Evolutionary conservation across 1,139 yeast genomes (phyloP), one percentile per base, ranked within the genome.

Genomic region (Pichia sp.): DNA sequence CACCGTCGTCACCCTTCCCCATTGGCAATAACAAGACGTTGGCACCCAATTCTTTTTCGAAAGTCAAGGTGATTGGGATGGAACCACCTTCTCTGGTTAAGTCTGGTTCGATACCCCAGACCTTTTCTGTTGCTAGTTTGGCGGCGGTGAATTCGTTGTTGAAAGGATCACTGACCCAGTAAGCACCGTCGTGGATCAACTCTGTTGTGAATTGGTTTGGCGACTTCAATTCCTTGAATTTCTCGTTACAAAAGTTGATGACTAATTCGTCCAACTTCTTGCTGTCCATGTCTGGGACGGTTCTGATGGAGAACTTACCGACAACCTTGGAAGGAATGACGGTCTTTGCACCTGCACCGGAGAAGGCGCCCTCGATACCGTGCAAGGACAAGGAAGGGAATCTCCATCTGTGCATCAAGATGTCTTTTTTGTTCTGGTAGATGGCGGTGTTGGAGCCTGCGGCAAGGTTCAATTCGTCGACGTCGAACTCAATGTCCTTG

Each of bases 1-100:
- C 99, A 64, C 99, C 99, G 67, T 95, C 99, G 70, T 93, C 98
- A 65, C 98, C 99, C 74, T 96, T 86, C 63, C 99, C 99, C 88
- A 93, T 88, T 61, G 99, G 99, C 65, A 93, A 80, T 67, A 93
- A 77, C 61, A 93, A 78, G 40, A 92, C 98, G 62, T 85, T 85
- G 44, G 95, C 87, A 65, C 87, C 85, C 67, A 93, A 80, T 68
- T 85, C 84, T 66, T 90, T 79, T 76, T 93, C 96, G 74, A 93
- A 93, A 50, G 96, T 85, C 64, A 93, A 75, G 44, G 99, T 92
- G 69, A 93, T 90, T 63, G 99, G 99, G 67, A 93, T 93, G 4
- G 97, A 90, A 36, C 99, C 99, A 68, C 99, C 98, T 75, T 93
- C 99, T 76, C 99, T 86, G 54, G 99, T 95, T 70, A 89, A 82